Conservation (phyloP, 1,139 yeast species). For the Lodderomyces elongisporus region DNA sequence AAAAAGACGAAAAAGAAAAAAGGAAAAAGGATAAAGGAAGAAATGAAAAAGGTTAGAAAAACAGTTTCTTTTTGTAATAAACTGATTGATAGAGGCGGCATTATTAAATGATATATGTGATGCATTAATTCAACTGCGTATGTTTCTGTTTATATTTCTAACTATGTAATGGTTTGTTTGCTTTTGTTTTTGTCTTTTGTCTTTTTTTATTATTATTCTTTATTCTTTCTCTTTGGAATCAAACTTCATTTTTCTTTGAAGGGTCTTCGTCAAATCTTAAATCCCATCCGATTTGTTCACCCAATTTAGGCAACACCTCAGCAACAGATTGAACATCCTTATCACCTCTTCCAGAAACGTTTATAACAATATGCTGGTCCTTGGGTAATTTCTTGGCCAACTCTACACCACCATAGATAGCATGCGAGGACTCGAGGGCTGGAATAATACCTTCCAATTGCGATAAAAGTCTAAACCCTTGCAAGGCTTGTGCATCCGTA, state of each 20-base stretch:
- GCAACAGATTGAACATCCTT: constrained; percentile 98
- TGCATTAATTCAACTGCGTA: no score
- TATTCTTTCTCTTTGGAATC: background rate
- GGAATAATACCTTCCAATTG: constrained; percentile 98
- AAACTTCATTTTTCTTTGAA: constrained; percentile 20
- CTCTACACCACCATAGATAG: constrained; percentile 84
- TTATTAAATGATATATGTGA: no score
- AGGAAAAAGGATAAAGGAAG: background rate
- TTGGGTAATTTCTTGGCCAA: constrained; percentile 79
- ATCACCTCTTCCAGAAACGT: constrained; percentile 97
- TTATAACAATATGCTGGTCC: constrained; percentile 79
- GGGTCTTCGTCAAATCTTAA: constrained; percentile 72
- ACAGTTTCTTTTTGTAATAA: no score
- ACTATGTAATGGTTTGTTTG: background rate
- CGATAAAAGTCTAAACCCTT: constrained; percentile 82
- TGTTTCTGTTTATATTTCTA: constrained; percentile 2
- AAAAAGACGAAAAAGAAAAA: background rate
- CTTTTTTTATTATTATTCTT: background rate
- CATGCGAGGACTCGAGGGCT: constrained; percentile 96
- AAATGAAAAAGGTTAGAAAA: background rate
- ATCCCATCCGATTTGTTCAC: constrained; percentile 94
- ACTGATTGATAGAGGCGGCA: no score
- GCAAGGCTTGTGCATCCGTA: constrained; percentile 83
- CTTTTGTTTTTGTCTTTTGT: background rate
- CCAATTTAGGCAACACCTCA: constrained; percentile 81